Conservation (phyloP, 805 yeast species). For the Barnettozyma californica region DNA sequence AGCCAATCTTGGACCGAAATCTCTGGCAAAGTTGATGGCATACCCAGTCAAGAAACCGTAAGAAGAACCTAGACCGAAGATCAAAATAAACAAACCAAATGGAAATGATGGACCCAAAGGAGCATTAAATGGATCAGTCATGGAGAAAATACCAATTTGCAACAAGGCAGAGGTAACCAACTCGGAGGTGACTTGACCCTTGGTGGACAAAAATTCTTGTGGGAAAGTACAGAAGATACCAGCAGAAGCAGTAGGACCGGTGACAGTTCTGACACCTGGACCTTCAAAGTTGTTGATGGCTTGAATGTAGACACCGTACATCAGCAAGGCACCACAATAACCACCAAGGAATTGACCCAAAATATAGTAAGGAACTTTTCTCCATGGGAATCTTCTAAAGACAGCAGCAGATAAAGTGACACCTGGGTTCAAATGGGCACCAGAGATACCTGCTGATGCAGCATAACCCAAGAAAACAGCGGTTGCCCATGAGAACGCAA, state of each 20-base stretch:
- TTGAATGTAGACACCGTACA: constrained; percentile 40
- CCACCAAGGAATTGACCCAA: constrained; percentile 46
- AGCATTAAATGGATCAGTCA: constrained; percentile 47
- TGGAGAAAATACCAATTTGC: constrained; percentile 42
- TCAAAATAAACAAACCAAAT: constrained; percentile 39
- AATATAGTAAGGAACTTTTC: constrained; percentile 40
- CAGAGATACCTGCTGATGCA: constrained; percentile 49
- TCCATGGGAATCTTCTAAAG: constrained; percentile 48
- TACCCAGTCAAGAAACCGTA: constrained; percentile 50
- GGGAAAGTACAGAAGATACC: constrained; percentile 45
- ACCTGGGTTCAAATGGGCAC: constrained; percentile 55
- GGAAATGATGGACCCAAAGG: constrained; percentile 43
- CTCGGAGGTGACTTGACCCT: constrained; percentile 45
- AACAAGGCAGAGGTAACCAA: constrained; percentile 39
- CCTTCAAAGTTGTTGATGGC: constrained; percentile 36
- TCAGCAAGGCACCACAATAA: constrained; percentile 39
- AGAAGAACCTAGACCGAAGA: constrained; percentile 42
- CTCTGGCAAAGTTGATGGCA: constrained; percentile 51
- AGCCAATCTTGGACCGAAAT: constrained; percentile 49
- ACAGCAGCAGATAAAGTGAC: constrained; percentile 42
- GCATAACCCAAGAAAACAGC: constrained; percentile 49
- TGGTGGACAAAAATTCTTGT: constrained; percentile 32
- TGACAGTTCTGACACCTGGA: constrained; percentile 21
- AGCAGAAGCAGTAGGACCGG: constrained; percentile 32
- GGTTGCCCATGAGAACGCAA: constrained; percentile 48